Evolutionary conservation across 1,284 basidiomycete species (phyloP).

Genomic region (Takashimella koratensis): DNA sequence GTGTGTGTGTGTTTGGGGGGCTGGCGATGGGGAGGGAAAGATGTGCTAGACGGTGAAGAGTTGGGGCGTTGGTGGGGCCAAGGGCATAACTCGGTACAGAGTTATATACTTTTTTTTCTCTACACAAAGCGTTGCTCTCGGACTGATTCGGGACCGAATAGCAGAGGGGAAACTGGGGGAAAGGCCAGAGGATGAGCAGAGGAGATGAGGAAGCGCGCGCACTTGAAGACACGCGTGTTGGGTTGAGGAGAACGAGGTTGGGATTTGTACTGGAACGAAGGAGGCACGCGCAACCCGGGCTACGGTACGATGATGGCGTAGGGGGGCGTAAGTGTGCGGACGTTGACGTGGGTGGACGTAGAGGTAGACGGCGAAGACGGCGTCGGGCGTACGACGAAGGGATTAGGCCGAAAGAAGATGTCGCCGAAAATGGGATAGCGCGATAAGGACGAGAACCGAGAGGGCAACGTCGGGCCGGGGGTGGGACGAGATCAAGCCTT

Average conservation of each 20-base stretch:
- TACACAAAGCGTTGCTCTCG: not conserved
- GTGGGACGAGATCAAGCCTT: no score
- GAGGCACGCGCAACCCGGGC: not conserved
- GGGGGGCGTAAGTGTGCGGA: not conserved
- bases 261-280: not conserved
- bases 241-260: no score
- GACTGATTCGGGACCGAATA: not conserved
- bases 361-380: not conserved
- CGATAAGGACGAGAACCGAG: no score
- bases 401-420: no score
- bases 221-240: no score
- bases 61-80: not conserved
- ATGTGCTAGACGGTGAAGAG: not conserved
- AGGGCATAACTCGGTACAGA: not conserved
- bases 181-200: not conserved
- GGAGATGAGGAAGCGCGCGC: not conserved
- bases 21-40: not conserved
- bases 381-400: no score
- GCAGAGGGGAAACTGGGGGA: not conserved
- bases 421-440: no score
- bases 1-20: not conserved
- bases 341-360: not conserved
- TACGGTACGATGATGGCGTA: not conserved
- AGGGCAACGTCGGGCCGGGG: no score
- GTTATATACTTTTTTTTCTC: not conserved